These are phyloP conservation scores for Trametes elegans DNA, from an alignment of 768 basidiomycete species.

Conservation along the genomic window DNA sequence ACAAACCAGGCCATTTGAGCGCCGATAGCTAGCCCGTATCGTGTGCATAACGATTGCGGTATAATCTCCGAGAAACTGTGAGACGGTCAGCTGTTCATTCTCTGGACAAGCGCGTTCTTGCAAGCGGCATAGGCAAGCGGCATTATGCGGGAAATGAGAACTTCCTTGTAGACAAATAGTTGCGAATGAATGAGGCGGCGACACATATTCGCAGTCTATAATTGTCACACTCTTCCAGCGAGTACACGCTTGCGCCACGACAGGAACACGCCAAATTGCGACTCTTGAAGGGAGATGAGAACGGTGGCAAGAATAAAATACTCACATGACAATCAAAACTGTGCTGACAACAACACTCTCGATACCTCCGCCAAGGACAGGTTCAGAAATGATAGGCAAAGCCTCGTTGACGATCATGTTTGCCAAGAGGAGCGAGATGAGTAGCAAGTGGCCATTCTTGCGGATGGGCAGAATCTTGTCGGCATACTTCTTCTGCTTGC, in stretches of 20 bases:
- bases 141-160: no score
- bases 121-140: no score
- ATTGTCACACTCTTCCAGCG: no score
- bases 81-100: not conserved
- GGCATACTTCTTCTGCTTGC: slow-evolving; percentile 73
- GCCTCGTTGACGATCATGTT: slow-evolving; percentile 91
- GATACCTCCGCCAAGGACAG: slow-evolving; percentile 69
- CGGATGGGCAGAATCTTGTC: slow-evolving; percentile 80
- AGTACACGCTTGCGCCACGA: no score
- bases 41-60: slow-evolving; percentile 81
- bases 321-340: slow-evolving; percentile 79
- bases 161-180: no score
- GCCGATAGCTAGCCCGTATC: slow-evolving; percentile 80
- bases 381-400: slow-evolving; percentile 74
- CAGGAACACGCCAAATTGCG: not conserved
- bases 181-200: no score
- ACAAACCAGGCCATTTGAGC: slow-evolving; percentile 76
- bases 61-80: slow-evolving; percentile 82
- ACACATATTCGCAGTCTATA: no score
- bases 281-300: not conserved
- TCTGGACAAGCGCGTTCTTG: no score
- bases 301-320: slow-evolving; percentile 19
- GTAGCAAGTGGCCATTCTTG: slow-evolving; percentile 74
- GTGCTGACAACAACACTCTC: slow-evolving; percentile 74
- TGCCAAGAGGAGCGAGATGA: slow-evolving; percentile 73